Evolutionary conservation across 2,329 filamentous ascomycete genomes (phyloP).

Genomic region (Trichoderma sp.): DNA sequence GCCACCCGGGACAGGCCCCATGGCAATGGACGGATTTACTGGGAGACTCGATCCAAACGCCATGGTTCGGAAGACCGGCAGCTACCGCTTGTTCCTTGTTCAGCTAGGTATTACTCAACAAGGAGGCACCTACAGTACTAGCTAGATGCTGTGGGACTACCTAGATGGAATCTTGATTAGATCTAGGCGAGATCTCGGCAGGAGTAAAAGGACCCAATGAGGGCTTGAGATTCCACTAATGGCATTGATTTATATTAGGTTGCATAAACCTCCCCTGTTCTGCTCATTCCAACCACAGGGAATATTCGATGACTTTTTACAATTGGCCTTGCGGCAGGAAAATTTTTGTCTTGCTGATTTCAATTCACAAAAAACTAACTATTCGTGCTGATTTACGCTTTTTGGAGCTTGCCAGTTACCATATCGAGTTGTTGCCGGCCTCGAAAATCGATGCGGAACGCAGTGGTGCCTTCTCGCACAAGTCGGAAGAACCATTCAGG

Average conservation of each 20-base stretch:
- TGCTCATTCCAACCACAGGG: neutral
- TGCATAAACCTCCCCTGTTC: neutral
- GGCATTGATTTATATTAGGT: neutral
- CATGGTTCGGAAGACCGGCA: neutral
- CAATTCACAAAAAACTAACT: neutral
- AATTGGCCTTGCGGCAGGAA: neutral
- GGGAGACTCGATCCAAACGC: neutral
- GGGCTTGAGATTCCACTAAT: neutral
- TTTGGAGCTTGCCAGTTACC: constrained; percentile 14
- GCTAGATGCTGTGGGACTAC: neutral
- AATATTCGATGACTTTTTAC: neutral
- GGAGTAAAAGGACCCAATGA: neutral
- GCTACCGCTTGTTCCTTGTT: neutral
- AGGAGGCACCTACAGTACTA: neutral
- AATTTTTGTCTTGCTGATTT: neutral
- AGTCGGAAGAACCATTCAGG: constrained; percentile 30
- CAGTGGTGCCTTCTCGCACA: constrained; percentile 24
- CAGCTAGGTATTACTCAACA: neutral
- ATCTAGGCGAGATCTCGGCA: neutral
- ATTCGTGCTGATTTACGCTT: neutral
- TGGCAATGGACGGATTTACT: neutral
- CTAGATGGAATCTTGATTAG: neutral
- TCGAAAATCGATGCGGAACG: constrained; percentile 15
- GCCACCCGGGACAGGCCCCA: neutral
- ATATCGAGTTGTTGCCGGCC: constrained; percentile 21